Conservation (phyloP, 192 early-diverging fungal genomes). For the Coemansia sp. region DNA sequence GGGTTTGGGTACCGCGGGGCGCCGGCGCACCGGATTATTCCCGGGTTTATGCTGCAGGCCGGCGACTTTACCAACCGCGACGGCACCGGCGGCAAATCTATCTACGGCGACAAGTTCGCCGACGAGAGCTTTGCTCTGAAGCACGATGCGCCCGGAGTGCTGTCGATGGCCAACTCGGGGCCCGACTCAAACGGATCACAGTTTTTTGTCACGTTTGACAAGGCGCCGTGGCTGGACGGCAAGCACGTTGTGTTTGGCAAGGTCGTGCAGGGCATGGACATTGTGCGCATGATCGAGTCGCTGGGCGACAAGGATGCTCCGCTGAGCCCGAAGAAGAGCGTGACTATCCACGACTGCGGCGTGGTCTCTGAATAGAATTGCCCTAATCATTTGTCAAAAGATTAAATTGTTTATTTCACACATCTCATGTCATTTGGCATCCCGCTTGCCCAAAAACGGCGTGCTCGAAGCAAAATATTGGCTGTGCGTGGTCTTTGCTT, state of each 20-base stretch:
- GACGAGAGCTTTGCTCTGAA: constrained; percentile 75
- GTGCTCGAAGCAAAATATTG: constrained; percentile 75
- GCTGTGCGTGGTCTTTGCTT: constrained; percentile 64
- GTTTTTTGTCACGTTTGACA: constrained; percentile 74
- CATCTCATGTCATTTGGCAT: too few species aligned
- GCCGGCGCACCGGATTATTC: constrained; percentile 80
- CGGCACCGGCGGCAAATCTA: too few species aligned
- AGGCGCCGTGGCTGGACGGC: constrained; percentile 73
- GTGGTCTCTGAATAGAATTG: neutral
- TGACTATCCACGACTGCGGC: constrained; percentile 30
- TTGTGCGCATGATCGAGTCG: constrained; percentile 77
- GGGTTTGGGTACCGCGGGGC: constrained; percentile 71
- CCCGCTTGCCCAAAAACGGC: constrained; percentile 56
- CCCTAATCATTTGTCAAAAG: too few species aligned
- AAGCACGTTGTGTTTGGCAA: constrained; percentile 82
- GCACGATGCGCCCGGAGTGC: constrained; percentile 64
- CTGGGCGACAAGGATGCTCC: constrained; percentile 34
- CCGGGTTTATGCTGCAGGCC: constrained; percentile 88
- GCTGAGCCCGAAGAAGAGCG: constrained; percentile 16
- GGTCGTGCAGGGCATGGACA: constrained; percentile 74
- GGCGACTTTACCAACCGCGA: constrained; percentile 77
- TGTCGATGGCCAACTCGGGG: constrained; percentile 84
- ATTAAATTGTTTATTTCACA: too few species aligned
- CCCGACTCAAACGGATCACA: constrained; percentile 79
- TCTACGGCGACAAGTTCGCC: constrained; percentile 71